These are phyloP conservation scores for Asterophora parasitica DNA, from an alignment of 768 basidiomycete genomes.

Conservation along the genomic window DNA sequence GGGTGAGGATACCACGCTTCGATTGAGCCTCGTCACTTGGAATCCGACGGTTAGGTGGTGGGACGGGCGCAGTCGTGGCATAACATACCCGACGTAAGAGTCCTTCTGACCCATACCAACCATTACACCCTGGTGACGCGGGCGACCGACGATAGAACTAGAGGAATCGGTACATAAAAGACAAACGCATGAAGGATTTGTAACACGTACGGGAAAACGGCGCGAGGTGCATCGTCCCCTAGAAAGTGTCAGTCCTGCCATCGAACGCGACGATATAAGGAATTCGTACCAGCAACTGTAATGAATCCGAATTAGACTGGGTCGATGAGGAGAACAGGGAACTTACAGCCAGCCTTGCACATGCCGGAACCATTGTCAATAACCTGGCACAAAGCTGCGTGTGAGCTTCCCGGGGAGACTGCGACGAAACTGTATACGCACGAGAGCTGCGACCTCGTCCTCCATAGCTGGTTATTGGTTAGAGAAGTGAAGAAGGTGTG, in stretches of 20 bases:
- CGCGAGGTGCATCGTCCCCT: constrained; percentile 88
- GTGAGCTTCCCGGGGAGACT: constrained; percentile 1
- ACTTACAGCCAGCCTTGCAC: constrained; percentile 99
- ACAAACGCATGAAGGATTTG: background rate
- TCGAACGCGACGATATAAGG: background rate
- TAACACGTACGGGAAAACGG: constrained; percentile 86
- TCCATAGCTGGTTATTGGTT: constrained; percentile 40
- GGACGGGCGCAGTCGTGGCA: constrained; percentile 4
- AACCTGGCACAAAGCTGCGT: constrained; percentile 41
- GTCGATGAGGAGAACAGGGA: constrained; percentile 13
- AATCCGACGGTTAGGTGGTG: constrained; percentile 13
- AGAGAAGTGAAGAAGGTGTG: constrained; percentile 19
- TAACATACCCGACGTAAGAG: constrained; percentile 84
- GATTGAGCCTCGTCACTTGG: constrained; percentile 85
- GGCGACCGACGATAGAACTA: constrained; percentile 91
- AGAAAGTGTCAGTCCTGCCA: constrained; percentile 19
- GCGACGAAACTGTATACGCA: constrained; percentile 34
- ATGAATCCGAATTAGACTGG: constrained; percentile 19
- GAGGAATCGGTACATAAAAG: constrained; percentile 6
- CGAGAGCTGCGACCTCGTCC: constrained; percentile 45
- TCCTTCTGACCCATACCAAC: constrained; percentile 97
- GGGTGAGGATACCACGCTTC: constrained; percentile 89
- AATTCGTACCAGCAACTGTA: constrained; percentile 57
- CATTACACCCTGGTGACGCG: constrained; percentile 94
- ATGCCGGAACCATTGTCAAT: constrained; percentile 97